Evolutionary conservation across 805 yeast species (phyloP), one percentile per base, ranked within the genome.

Genomic region (Brettanomyces nanus): DNA sequence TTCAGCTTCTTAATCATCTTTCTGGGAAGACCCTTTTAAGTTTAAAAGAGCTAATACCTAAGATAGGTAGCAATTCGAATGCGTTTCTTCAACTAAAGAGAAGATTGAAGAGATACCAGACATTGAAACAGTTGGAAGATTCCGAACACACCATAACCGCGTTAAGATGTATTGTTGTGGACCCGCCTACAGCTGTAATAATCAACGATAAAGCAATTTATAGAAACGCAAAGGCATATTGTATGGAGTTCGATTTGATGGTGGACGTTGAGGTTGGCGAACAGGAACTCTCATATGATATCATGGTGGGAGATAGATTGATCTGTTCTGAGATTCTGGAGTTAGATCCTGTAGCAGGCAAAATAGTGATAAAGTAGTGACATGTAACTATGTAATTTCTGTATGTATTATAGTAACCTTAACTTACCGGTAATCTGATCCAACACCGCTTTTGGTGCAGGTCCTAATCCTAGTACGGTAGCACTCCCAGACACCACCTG

Each of bases 401-500:
- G n/a, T n/a, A n/a, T n/a, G n/a, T n/a, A n/a, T 14, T 32, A 33
- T 26, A 33, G 26, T 42, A 90, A 64, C 55, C 81, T 85, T 49
- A 90, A 66, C 19, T 71, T 79, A 13, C 85, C 80, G 1, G 97
- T 89, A 38, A 90, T 76, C 54, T 79, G 76, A 56, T 92, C 96
- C 43, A 90, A 59, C 0, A 80, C 77, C 0, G 69, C 48, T 46
- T 79, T 85, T 18, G 97, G 97, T 15, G 96, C 97, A 1, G 99
- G 99, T 0, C 99, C 99, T 20, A 92, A 57, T 1, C 97, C 98
- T n/a, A 92, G 62, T 1, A 92, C 97, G 0, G 98, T 92, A 2
- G 95, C 94, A 42, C 92, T 80, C 1, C 97, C 97, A 5, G 95
- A 83, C n/a, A 85, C 95, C 36, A 92, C 77, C 58, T 92, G 97